Conservation (phyloP, 1,284 basidiomycete species). For the Trichosporon inkin region DNA sequence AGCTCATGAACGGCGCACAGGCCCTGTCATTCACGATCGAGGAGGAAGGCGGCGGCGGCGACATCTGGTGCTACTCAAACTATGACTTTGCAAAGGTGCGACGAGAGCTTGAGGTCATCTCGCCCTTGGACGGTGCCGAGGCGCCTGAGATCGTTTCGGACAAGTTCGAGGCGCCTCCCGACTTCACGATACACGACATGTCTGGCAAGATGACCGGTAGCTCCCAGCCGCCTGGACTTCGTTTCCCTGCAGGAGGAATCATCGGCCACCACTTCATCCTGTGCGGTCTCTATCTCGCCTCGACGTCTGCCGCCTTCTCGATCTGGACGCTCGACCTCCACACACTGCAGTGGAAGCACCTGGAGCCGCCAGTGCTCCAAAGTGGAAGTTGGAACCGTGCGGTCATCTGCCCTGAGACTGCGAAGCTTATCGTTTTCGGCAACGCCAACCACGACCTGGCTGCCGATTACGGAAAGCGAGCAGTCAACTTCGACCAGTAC, state of each 20-base stretch:
- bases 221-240: conserved; percentile 78
- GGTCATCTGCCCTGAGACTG: conserved; percentile 70
- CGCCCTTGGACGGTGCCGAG: conserved; percentile 57
- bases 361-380: conserved; percentile 71
- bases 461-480: conserved; percentile 81
- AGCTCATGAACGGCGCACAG: conserved; percentile 17
- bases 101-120: conserved; percentile 82
- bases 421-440: conserved; percentile 82
- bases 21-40: conserved; percentile 31
- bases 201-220: conserved; percentile 53
- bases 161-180: conserved; percentile 53
- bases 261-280: conserved; percentile 82
- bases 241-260: conserved; percentile 87
- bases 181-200: conserved; percentile 63
- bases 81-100: conserved; percentile 86
- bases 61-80: conserved; percentile 47
- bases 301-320: conserved; percentile 68
- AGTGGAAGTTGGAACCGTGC: conserved; percentile 85
- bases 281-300: conserved; percentile 82
- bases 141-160: conserved; percentile 56
- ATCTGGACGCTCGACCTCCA: conserved; percentile 81
- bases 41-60: conserved; percentile 45
- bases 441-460: conserved; percentile 80
- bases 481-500: conserved; percentile 86
- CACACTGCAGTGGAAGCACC: conserved; percentile 75